Evolutionary conservation across 129 eudicot genomes (phyloP), one percentile per base, ranked within the genome.

Genomic region (Heracleum sosnowskyi): DNA sequence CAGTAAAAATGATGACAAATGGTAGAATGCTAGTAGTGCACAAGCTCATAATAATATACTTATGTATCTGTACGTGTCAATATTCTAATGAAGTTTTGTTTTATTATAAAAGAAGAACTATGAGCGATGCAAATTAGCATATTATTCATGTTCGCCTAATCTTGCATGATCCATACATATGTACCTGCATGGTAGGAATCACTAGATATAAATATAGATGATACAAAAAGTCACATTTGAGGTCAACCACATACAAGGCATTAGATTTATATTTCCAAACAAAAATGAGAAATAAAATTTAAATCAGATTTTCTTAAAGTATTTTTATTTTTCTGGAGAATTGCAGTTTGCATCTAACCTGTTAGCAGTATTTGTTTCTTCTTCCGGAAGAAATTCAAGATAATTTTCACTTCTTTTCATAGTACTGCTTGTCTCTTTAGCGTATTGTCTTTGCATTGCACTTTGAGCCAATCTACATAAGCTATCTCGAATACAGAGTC

Each of bases 401-500:
- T 82, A 88, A 78, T 81, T 82, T 11, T 62, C 77, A 79, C 80
- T 82, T 26, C 81, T 80, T 83, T 29, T 79, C 73, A 60, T 79
- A 71, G 84, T 39, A 71, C 81, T 78, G 84, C 84, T 82, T 36
- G 79, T 78, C 34, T 85, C 92, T 79, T 77, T 84, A 51, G 80
- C 79, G 80, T 73, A 76, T 63, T 87, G 87, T 88, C 98, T 86
- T 76, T 82, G 94, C 28, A 51, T 73, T 73, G 98, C 88, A 90
- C 91, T 89, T 69, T 85, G 86, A 80, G 98, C 97, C 77, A 93
- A 82, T 60, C 98, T 89, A 83, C 72, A 83, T 85, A 91, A 85
- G 82, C 97, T 91, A 80, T 93, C 98, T 76, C 95, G 82, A 71
- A 93, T 91, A 82, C 90, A 86, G 51, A 89, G 79, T 81, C 98